These are phyloP conservation scores for Calophaca sinica DNA, from an alignment of 306 rosid genomes.

Conservation along the genomic window DNA sequence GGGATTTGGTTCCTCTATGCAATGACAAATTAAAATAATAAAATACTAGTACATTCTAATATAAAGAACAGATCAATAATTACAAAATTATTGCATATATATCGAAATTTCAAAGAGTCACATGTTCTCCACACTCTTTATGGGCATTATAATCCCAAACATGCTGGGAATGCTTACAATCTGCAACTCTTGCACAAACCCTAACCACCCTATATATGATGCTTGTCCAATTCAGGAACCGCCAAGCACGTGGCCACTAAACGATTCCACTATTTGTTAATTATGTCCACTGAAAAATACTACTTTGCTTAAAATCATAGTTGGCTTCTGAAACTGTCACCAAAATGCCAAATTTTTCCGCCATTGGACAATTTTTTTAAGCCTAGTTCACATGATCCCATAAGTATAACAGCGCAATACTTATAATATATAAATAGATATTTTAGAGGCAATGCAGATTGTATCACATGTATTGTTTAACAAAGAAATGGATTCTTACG, in stretches of 20 bases:
- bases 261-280: slow-evolving; percentile 48
- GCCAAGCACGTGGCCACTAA: slow-evolving; percentile 69
- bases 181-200: slow-evolving; percentile 36
- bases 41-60: neutral
- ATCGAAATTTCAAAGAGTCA: slow-evolving; percentile 41
- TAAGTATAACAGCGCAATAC: slow-evolving; percentile 46
- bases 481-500: slow-evolving; percentile 39
- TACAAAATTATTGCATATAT: slow-evolving; percentile 19
- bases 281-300: slow-evolving; percentile 42
- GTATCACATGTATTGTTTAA: slow-evolving; percentile 57
- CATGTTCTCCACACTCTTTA: slow-evolving; percentile 54
- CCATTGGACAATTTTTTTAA: slow-evolving; percentile 41
- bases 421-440: slow-evolving; percentile 43
- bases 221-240: slow-evolving; percentile 48
- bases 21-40: slow-evolving; percentile 8
- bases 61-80: slow-evolving; percentile 27
- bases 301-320: slow-evolving; percentile 45
- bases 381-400: slow-evolving; percentile 67
- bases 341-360: slow-evolving; percentile 60
- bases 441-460: slow-evolving; percentile 49
- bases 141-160: slow-evolving; percentile 52
- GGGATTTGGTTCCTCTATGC: neutral
- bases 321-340: slow-evolving; percentile 61
- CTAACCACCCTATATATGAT: slow-evolving; percentile 47
- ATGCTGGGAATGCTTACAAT: slow-evolving; percentile 48